phyloP scores from a whole-genome alignment of 257 asterid genomes.

The Nicotiana obtusifolia region DNA sequence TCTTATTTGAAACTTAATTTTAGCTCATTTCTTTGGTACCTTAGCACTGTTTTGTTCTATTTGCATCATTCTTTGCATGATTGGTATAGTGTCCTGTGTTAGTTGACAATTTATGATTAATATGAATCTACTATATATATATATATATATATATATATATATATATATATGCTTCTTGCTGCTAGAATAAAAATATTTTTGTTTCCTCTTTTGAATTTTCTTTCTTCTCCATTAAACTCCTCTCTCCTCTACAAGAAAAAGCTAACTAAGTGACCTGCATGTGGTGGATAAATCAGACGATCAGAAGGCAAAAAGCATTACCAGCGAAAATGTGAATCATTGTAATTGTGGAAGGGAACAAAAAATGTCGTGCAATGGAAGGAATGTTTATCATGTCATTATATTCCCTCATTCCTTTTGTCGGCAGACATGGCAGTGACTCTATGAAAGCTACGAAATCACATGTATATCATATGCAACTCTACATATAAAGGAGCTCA shows the following conservation, averaged over 20 bases:
- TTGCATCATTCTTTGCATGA: background rate
- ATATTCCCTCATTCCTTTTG: constrained; percentile 9
- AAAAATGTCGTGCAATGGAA: constrained; percentile 35
- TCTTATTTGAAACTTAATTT: too few relatives aligned
- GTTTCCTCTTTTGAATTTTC: background rate
- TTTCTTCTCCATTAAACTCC: background rate
- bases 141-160: too few relatives aligned
- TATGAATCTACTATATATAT: background rate
- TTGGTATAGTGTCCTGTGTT: background rate
- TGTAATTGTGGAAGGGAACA: constrained; percentile 22
- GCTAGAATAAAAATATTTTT: background rate
- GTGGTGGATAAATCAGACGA: background rate
- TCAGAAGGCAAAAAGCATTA: background rate
- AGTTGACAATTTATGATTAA: background rate
- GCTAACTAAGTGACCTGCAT: background rate
- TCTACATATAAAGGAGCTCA: background rate
- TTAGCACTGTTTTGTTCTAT: background rate
- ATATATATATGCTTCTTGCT: background rate
- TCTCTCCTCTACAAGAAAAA: background rate
- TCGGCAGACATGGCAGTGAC: background rate
- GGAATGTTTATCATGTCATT: background rate
- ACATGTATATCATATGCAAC: background rate
- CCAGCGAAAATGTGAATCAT: background rate
- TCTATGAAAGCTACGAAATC: background rate
- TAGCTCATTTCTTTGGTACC: too few relatives aligned